Conservation (phyloP, 192 early-diverging fungal genomes). For the Bifiguratus adelaidae region DNA sequence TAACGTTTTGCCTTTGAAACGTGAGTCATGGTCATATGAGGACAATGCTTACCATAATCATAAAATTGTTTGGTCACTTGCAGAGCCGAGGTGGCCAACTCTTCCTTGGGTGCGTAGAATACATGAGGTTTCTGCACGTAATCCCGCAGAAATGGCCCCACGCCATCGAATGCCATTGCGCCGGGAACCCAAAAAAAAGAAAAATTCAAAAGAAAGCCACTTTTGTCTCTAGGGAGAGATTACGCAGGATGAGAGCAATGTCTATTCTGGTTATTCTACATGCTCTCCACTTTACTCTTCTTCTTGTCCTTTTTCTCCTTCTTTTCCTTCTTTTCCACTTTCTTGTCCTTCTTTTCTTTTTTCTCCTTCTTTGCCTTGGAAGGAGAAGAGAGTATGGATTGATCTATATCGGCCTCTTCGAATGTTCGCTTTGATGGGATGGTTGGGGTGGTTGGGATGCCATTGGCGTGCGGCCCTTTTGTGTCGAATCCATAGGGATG, state of each 20-base stretch:
- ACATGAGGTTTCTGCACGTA: constrained; percentile 33
- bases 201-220: too few species aligned
- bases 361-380: not conserved
- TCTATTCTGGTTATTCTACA: not conserved
- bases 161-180: not conserved
- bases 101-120: constrained; percentile 25
- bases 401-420: not conserved
- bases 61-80: constrained; percentile 35
- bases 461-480: constrained; percentile 5
- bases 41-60: constrained; percentile 26
- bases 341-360: constrained; percentile 5
- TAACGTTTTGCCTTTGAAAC: constrained; percentile 26
- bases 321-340: constrained; percentile 10
- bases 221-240: too few species aligned
- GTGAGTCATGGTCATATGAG: not conserved
- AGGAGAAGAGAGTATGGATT: not conserved
- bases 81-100: constrained; percentile 24
- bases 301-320: constrained; percentile 19
- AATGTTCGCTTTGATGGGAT: not conserved
- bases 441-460: not conserved
- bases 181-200: not conserved
- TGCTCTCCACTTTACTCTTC: not conserved
- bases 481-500: constrained; percentile 34
- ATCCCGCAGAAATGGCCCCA: not conserved
- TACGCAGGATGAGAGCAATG: too few species aligned